Evolutionary conservation across 192 early-diverging fungal genomes (phyloP), one percentile per base, ranked within the genome.

Genomic region (Lobosporangium transversale): DNA sequence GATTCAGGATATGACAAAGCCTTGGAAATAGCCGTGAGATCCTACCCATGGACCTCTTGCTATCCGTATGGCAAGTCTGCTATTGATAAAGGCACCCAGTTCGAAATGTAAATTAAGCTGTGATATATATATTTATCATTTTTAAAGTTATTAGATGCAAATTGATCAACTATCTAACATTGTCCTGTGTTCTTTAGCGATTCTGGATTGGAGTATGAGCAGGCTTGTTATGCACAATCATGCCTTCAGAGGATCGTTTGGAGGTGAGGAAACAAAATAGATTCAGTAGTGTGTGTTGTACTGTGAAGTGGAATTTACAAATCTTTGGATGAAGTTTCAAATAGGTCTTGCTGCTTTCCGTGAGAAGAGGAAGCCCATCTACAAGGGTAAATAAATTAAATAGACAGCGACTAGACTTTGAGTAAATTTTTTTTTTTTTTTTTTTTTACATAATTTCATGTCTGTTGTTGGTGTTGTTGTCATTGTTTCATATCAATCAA

Each of bases 221-320:
- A 99, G 83, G 82, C 90, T 31, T 99, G 94, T 80, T 99, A 99
- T 63, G 95, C 91, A 0, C 92, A 95, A 90, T 98, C 15, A 95
- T 99, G 68, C 95, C 93, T 0, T 95, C 97, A 2, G 87, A 95
- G 62, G 97, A 99, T 84, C 82, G 97, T 44, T 64, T 97, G 49
- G 97, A 99, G 14, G 37, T n/a, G n/a, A 81, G 97, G 94, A 64
- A 67, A 49, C 32, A 10, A 26, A 10, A 24, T 49, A 50, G 31
- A 21, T 32, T 7, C 27, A 14, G 5, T 3, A 3, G 24, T 15
- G n/a, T 15, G 4, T 50, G n/a, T 15, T 23, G 15, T 7, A 2
- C 27, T 1, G 2, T 27, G 21, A 9, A 12, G 47, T n/a, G 47
- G 7, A 20, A 7, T 15, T 49, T 20, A 23, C 11, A 27, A 7